Evolutionary conservation across 305 asterid species (phyloP), one percentile per base, ranked within the genome.

Genomic region (Nicotiana rustica): DNA sequence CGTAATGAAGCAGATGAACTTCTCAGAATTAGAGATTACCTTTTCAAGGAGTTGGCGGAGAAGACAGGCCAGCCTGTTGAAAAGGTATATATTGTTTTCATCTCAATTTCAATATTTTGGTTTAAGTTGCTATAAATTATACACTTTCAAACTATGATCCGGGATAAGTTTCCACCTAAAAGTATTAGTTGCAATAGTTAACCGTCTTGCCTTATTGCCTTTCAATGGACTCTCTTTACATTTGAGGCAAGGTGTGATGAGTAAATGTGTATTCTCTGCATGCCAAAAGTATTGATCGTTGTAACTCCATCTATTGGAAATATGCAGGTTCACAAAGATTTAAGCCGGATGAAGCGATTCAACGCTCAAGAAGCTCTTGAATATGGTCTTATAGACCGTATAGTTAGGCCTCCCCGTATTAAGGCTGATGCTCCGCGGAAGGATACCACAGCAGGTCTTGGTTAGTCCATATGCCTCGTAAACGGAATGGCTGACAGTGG

Each of bases 41-140:
- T 97, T 81, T 97, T 88, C 89, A 91, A 90, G 88, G 99, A 97
- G 89, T 88, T 97, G 93, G 90, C 99, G 78, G 88, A 88, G 90
- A 92, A 95, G 84, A 92, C 98, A 35, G 98, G 97, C 83, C 99
- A 97, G 83, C 94, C 99, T 52, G 67, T 92, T 25, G 98, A 95
- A 21, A 93, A 91, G 99, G 99, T 93, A 87, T 19, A 60, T 80
- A 19, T 59, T 52, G 62, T 9, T 5, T 35, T 60, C 33, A 31
- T 35, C 7, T 18, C 1, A 19, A 19, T 19, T 52, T 59, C 0
- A 1, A 59, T 59, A 17, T 17, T n/a, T 59, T 17, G 29, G 0
- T 5, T 59, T 41, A 41, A 41, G 49, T 2, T 41, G 0, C 41
- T 41, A 41, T 41, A 41, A 2, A 2, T 0, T 41, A 41, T 2